Evolutionary conservation across 2,329 filamentous ascomycete species (phyloP).

Genomic region (Ampelomyces quisqualis): DNA sequence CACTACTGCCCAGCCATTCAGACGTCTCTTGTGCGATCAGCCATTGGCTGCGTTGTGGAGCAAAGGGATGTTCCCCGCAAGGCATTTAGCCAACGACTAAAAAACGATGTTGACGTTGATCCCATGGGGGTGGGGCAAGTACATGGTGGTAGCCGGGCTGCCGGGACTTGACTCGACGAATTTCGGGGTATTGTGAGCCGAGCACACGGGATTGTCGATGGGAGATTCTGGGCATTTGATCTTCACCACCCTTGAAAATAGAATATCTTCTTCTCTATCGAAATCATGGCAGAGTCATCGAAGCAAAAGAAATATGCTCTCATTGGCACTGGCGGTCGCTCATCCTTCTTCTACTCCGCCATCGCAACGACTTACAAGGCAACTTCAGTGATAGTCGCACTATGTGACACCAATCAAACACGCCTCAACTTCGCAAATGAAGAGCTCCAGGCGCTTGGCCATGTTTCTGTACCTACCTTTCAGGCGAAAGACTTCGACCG

Average conservation of each 20-base stretch:
- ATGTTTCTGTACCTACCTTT: slow-evolving; percentile 56
- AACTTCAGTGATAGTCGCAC: slow-evolving; percentile 56
- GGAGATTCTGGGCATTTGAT: too few relatives aligned
- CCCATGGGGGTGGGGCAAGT: slow-evolving; percentile 14
- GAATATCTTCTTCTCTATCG: too few relatives aligned
- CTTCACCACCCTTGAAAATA: too few relatives aligned
- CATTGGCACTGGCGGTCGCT: slow-evolving; percentile 60
- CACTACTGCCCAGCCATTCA: background rate
- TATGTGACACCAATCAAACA: slow-evolving; percentile 63
- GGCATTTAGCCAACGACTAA: background rate
- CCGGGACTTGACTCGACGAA: slow-evolving; percentile 10
- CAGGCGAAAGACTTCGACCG: slow-evolving; percentile 57
- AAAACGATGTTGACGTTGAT: background rate
- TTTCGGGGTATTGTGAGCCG: slow-evolving; percentile 10
- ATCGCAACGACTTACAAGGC: slow-evolving; percentile 55
- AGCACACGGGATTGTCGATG: slow-evolving; percentile 7
- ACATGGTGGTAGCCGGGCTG: background rate
- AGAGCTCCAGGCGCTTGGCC: slow-evolving; percentile 51
- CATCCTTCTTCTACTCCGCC: slow-evolving; percentile 62
- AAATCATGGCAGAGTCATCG: slow-evolving; percentile 13
- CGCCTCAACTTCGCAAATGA: slow-evolving; percentile 59
- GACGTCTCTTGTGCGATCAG: background rate
- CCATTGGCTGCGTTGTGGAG: background rate
- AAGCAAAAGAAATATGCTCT: slow-evolving; percentile 51
- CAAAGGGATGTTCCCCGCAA: background rate